Evolutionary conservation across 208 protist genomes (phyloP).

Genomic region (Strigomonas galati): DNA sequence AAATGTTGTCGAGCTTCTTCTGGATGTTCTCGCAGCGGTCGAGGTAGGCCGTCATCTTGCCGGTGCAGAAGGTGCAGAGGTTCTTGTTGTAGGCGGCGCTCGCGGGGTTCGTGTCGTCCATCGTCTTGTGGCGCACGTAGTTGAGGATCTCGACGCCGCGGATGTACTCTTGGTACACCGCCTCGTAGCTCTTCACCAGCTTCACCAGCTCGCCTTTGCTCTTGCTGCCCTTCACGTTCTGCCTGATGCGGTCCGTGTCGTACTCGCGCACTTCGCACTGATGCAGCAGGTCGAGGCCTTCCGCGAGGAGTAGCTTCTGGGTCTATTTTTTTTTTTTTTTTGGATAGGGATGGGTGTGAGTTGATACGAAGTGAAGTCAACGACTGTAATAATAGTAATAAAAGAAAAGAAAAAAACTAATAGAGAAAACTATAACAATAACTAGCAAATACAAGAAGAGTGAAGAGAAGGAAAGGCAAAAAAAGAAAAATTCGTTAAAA

Average conservation of each 20-base stretch:
- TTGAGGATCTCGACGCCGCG: constrained; percentile 72
- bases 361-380: neutral
- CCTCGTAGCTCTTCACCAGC: constrained; percentile 52
- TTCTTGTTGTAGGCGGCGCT: constrained; percentile 45
- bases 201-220: constrained; percentile 40
- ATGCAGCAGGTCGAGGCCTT: constrained; percentile 68
- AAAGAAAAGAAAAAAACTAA: neutral
- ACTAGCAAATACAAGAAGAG: constrained; percentile 8
- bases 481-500: neutral
- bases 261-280: constrained; percentile 71
- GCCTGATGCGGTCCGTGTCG: constrained; percentile 52
- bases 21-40: constrained; percentile 63
- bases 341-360: neutral
- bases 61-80: constrained; percentile 55
- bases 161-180: constrained; percentile 58
- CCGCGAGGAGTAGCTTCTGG: constrained; percentile 71
- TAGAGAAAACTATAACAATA: neutral
- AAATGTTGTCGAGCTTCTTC: constrained; percentile 64
- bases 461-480: neutral
- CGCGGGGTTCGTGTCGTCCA: constrained; percentile 31
- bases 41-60: constrained; percentile 73
- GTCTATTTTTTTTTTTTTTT: constrained; percentile 19
- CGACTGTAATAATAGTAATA: neutral
- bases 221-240: constrained; percentile 39
- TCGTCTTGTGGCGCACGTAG: constrained; percentile 58